Evolutionary conservation across 2,329 filamentous ascomycete genomes (phyloP).

Genomic region (Aspergillus pseudoterreus): DNA sequence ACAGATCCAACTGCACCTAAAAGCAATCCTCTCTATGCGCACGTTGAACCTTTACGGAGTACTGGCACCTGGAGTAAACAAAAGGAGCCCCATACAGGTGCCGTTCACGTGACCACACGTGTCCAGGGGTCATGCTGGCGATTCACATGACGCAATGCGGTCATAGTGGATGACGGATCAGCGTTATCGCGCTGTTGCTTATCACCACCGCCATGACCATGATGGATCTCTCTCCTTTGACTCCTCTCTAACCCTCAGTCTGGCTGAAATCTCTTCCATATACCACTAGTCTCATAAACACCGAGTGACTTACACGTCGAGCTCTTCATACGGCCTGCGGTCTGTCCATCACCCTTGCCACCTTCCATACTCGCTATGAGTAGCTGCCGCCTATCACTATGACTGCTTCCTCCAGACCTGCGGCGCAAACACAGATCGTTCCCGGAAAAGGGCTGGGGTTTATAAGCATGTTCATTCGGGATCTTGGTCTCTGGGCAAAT

Average conservation of each 20-base stretch:
- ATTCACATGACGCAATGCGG: conserved; percentile 25
- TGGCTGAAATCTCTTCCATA: not conserved
- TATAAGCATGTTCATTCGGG: conserved; percentile 40
- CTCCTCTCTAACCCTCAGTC: not conserved
- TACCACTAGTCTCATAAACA: not conserved
- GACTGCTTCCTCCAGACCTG: conserved; percentile 27
- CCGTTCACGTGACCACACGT: conserved; percentile 12
- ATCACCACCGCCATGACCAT: no score
- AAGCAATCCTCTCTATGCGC: no score
- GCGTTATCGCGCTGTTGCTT: not conserved
- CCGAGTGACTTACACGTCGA: not conserved
- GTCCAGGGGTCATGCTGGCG: conserved; percentile 16
- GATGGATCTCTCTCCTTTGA: no score
- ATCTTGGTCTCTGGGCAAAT: conserved; percentile 8
- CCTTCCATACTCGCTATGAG: conserved; percentile 8
- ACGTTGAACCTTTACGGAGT: no score
- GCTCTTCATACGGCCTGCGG: not conserved
- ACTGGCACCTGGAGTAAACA: no score
- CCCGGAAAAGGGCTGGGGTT: conserved; percentile 66
- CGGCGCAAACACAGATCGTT: conserved; percentile 56
- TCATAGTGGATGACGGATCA: conserved; percentile 10
- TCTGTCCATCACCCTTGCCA: not conserved
- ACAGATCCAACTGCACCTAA: not conserved
- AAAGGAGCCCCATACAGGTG: not conserved
- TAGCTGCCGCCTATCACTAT: conserved; percentile 23